Evolutionary conservation across 2,329 filamentous ascomycete species (phyloP).

Genomic region (Botryosphaeria agaves): DNA sequence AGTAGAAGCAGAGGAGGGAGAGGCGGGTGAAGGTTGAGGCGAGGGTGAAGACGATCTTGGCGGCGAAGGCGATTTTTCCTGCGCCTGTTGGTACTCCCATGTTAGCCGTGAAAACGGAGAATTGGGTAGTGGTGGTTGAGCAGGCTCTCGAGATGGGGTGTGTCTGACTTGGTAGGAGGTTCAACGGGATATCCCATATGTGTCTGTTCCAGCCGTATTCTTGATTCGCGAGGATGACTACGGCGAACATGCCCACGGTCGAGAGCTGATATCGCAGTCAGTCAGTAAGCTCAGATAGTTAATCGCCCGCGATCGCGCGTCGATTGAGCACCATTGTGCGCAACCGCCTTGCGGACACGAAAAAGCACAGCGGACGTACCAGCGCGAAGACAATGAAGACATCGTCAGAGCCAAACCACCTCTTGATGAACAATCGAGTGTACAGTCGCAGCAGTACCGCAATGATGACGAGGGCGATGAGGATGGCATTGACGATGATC

Average conservation of each 20-base stretch:
- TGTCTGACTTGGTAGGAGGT: slow-evolving; percentile 4
- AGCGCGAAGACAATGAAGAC: slow-evolving; percentile 21
- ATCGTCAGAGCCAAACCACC: slow-evolving; percentile 26
- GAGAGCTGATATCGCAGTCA: slow-evolving; percentile 16
- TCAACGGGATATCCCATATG: slow-evolving; percentile 21
- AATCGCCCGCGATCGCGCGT: neutral
- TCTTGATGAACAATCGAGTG: slow-evolving; percentile 21
- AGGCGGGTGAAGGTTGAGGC: slow-evolving; percentile 25
- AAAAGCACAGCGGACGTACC: slow-evolving; percentile 8
- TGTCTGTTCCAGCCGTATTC: slow-evolving; percentile 25
- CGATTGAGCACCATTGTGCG: neutral
- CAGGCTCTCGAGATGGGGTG: slow-evolving; percentile 1
- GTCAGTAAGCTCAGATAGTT: neutral
- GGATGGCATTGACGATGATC: slow-evolving; percentile 20
- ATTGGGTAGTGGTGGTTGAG: neutral
- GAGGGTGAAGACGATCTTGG: slow-evolving; percentile 23
- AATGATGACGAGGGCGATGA: slow-evolving; percentile 18
- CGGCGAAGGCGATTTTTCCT: slow-evolving; percentile 21
- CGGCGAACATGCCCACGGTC: slow-evolving; percentile 18
- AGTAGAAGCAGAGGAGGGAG: slow-evolving; percentile 28
- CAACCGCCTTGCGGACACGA: neutral
- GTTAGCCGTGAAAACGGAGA: neutral
- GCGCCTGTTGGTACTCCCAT: slow-evolving; percentile 7
- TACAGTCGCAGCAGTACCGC: slow-evolving; percentile 21
- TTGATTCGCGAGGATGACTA: slow-evolving; percentile 24